Evolutionary conservation across 2,329 filamentous ascomycete genomes (phyloP).

Genomic region (Xylaria multiplex): DNA sequence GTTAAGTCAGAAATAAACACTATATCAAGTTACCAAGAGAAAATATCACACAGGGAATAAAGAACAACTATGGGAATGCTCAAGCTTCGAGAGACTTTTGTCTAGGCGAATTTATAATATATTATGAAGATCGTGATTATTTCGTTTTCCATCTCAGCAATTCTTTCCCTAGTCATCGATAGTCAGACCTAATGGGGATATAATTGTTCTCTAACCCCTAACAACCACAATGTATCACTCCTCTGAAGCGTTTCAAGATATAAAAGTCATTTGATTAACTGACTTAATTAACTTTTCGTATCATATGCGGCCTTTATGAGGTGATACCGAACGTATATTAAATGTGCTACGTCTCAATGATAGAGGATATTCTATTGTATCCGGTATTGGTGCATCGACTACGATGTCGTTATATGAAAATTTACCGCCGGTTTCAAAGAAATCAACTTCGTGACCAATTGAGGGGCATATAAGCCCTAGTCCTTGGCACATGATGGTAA

Average conservation of each 20-base stretch:
- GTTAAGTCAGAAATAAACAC: background rate
- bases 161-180: background rate
- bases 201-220: background rate
- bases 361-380: background rate
- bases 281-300: background rate
- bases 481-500: constrained; percentile 7
- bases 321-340: constrained; percentile 4
- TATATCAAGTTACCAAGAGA: background rate
- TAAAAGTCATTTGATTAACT: background rate
- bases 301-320: background rate
- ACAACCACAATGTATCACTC: background rate
- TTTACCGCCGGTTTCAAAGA: background rate
- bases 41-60: background rate
- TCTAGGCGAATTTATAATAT: too few relatives aligned
- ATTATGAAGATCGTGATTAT: too few relatives aligned
- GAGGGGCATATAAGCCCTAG: background rate
- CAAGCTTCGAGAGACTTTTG: too few relatives aligned
- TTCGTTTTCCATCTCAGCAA: background rate
- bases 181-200: background rate
- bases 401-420: background rate
- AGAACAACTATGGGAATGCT: background rate
- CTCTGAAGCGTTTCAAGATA: too few relatives aligned
- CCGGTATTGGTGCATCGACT: background rate
- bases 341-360: background rate
- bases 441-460: constrained; percentile 6